phyloP scores from a whole-genome alignment of 768 basidiomycete species.

The Nidularia pulvinata region DNA sequence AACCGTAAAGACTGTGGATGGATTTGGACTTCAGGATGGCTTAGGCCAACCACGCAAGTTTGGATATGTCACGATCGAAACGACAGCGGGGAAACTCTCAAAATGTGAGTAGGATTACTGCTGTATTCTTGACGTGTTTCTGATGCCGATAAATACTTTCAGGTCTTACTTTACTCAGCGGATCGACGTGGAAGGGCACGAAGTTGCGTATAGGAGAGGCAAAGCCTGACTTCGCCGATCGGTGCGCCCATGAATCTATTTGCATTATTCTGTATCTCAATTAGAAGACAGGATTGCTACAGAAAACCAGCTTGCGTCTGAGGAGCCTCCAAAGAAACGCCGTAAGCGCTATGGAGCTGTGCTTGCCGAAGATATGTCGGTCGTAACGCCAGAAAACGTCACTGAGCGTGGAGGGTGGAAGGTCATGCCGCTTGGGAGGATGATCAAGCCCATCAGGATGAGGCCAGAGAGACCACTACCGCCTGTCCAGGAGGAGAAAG shows the following conservation, averaged over 20 bases:
- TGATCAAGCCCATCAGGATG: slow-evolving; percentile 69
- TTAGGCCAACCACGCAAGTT: slow-evolving; percentile 71
- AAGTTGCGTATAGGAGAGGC: slow-evolving; percentile 84
- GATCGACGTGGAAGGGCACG: slow-evolving; percentile 87
- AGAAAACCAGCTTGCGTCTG: slow-evolving; percentile 19
- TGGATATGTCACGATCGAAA: slow-evolving; percentile 73
- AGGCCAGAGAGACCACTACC: slow-evolving; percentile 65
- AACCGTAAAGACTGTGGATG: slow-evolving; percentile 65
- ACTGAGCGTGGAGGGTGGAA: slow-evolving; percentile 61
- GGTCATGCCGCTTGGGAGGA: slow-evolving; percentile 62
- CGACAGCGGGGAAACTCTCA: slow-evolving; percentile 53
- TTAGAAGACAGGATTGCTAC: slow-evolving; percentile 12
- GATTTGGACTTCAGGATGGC: slow-evolving; percentile 63
- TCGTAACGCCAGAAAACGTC: slow-evolving; percentile 59
- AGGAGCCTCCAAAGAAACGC: slow-evolving; percentile 43
- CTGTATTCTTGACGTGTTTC: not conserved
- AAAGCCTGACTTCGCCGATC: slow-evolving; percentile 69
- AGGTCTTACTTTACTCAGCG: slow-evolving; percentile 80
- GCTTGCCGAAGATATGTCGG: slow-evolving; percentile 63
- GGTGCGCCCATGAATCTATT: slow-evolving; percentile 33
- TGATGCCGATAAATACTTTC: not conserved
- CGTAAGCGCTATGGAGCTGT: slow-evolving; percentile 32
- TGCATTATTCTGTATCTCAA: slow-evolving; percentile 1
- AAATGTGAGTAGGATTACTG: slow-evolving; percentile 49
- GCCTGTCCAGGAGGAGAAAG: slow-evolving; percentile 18